A percentile compares a stretch with the other conserved stretches of the same genome.
phyloP scores from a whole-genome alignment of 2,329 filamentous ascomycete genomes.

The Oidium heveae region DNA sequence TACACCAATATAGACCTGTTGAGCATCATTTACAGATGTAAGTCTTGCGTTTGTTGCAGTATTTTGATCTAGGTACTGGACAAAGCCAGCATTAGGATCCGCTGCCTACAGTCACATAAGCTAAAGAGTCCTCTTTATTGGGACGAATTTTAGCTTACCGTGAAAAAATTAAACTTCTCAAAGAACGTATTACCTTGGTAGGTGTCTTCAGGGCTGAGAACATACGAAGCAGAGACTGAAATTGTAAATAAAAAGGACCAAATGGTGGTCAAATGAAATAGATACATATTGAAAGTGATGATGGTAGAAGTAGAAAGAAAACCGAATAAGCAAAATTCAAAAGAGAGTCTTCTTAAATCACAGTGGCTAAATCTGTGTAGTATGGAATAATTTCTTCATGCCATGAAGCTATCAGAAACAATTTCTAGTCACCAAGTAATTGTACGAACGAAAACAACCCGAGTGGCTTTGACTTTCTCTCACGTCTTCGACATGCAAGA shows the following conservation, averaged over 20 bases:
- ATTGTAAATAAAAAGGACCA: neutral
- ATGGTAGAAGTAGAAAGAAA: neutral
- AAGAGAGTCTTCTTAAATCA: too few species aligned
- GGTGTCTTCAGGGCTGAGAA: neutral
- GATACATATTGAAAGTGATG: neutral
- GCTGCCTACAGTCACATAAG: neutral
- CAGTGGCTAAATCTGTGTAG: too few species aligned
- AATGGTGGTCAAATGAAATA: neutral
- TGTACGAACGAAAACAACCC: too few species aligned
- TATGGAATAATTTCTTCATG: too few species aligned
- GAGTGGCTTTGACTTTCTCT: too few species aligned
- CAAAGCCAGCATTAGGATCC: slow-evolving; percentile 1
- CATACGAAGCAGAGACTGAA: neutral
- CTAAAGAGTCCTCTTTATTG: neutral
- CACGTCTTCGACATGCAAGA: too few species aligned
- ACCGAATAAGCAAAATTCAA: too few species aligned
- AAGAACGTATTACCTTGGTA: slow-evolving; percentile 2
- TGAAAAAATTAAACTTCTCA: neutral
- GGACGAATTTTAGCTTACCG: neutral
- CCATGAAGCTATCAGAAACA: too few species aligned
- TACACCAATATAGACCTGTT: slow-evolving; percentile 1
- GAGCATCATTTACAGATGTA: neutral
- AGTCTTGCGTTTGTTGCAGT: neutral
- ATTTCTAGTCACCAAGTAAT: too few species aligned
- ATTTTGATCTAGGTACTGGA: neutral